Percentiles rank a stretch among this genome's conserved stretches.
phyloP scores from a whole-genome alignment of 306 rosid species.

The Clitoria ternatea region DNA sequence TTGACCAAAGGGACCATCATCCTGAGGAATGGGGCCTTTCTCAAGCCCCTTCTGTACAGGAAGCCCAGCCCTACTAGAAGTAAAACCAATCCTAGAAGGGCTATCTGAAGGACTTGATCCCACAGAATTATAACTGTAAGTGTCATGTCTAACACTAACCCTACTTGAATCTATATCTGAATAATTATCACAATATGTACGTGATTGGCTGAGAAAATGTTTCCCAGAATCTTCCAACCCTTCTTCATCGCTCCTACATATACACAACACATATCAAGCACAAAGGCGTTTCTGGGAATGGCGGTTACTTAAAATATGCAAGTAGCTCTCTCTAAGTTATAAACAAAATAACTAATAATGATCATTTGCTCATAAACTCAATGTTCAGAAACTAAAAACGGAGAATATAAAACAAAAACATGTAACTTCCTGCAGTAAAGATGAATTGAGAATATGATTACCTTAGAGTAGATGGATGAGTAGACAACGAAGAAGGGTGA shows the following conservation, averaged over 20 bases:
- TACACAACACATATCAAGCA: constrained; percentile 14
- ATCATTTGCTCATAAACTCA: neutral
- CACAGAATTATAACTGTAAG: constrained; percentile 42
- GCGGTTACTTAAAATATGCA: constrained; percentile 7
- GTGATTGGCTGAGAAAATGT: constrained; percentile 60
- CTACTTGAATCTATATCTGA: constrained; percentile 73
- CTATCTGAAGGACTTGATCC: constrained; percentile 75
- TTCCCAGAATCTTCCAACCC: constrained; percentile 65
- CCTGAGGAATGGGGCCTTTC: constrained; percentile 38
- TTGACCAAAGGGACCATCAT: constrained; percentile 43
- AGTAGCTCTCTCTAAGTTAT: neutral
- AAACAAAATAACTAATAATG: constrained; percentile 16
- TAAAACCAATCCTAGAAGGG: constrained; percentile 70
- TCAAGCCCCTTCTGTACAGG: constrained; percentile 60
- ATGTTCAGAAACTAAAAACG: neutral
- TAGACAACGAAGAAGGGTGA: constrained; percentile 51
- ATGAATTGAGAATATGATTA: constrained; percentile 30
- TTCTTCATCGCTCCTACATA: constrained; percentile 79
- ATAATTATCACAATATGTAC: constrained; percentile 65
- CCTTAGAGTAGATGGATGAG: constrained; percentile 58
- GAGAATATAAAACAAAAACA: neutral
- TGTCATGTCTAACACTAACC: constrained; percentile 70
- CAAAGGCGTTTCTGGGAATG: neutral
- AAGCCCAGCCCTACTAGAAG: constrained; percentile 51
- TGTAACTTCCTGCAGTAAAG: neutral